Conservation (phyloP, 2,329 filamentous ascomycete genomes). For the Thermomyces lanuginosus region DNA sequence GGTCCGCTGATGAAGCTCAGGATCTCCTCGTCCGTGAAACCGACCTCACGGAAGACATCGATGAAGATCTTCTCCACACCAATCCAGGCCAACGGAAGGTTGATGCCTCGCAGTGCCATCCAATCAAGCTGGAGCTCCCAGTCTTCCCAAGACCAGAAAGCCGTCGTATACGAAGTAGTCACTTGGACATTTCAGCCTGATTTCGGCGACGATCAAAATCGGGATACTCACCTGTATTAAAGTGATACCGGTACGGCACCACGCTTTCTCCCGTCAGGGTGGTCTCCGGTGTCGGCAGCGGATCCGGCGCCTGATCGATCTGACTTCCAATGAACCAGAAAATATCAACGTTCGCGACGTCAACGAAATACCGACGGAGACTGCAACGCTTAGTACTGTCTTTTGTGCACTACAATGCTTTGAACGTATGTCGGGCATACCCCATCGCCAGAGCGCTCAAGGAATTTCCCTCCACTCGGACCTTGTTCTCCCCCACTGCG, state of each 20-base stretch:
- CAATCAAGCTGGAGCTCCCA: slow-evolving; percentile 39
- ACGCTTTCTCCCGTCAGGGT: slow-evolving; percentile 26
- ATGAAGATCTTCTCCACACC: slow-evolving; percentile 36
- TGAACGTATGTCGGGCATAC: slow-evolving; percentile 9
- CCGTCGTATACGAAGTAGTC: slow-evolving; percentile 36
- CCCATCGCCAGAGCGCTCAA: slow-evolving; percentile 19
- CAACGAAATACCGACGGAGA: slow-evolving; percentile 27
- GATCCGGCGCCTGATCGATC: slow-evolving; percentile 17
- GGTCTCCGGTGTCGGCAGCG: slow-evolving; percentile 15
- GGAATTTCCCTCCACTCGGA: slow-evolving; percentile 19
- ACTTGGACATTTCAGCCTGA: slow-evolving; percentile 16
- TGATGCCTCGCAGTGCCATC: slow-evolving; percentile 37
- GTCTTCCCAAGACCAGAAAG: slow-evolving; percentile 39
- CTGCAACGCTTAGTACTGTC: slow-evolving; percentile 9
- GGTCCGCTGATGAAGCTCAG: slow-evolving; percentile 33
- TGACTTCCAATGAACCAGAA: slow-evolving; percentile 33
- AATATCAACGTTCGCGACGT: slow-evolving; percentile 29
- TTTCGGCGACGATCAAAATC: not conserved
- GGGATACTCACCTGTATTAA: slow-evolving; percentile 30
- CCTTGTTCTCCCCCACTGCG: slow-evolving; percentile 11
- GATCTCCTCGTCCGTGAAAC: slow-evolving; percentile 31
- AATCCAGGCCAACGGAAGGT: slow-evolving; percentile 37
- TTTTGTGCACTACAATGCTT: not conserved
- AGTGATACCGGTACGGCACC: slow-evolving; percentile 35
- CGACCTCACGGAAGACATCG: slow-evolving; percentile 32